These are phyloP conservation scores for Primulina huaijiensis DNA, from an alignment of 257 asterid genomes.

Conservation along the genomic window DNA sequence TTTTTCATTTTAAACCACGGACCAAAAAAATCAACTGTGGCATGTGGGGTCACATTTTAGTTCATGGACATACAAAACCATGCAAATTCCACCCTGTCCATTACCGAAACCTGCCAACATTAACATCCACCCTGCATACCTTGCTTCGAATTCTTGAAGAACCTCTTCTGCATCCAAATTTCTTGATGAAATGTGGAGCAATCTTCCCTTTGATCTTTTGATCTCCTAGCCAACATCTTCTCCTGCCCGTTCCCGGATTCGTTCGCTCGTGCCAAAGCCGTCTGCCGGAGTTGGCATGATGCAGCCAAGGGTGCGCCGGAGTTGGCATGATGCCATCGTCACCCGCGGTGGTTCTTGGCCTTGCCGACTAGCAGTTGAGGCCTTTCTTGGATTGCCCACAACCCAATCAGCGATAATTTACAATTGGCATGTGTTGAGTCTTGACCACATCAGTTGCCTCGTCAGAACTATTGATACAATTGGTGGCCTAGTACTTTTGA, in stretches of 20 bases:
- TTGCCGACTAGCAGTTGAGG: conserved; percentile 44
- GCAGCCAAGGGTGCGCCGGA: conserved; percentile 30
- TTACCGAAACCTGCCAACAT: too few relatives aligned
- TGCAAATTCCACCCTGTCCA: background rate
- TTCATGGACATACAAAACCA: background rate
- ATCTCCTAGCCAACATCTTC: too few relatives aligned
- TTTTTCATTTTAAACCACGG: too few relatives aligned
- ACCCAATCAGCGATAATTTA: conserved; percentile 36
- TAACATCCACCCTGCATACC: too few relatives aligned
- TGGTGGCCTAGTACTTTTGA: conserved; percentile 44
- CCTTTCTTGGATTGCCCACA: conserved; percentile 49
- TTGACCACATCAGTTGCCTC: conserved; percentile 32
- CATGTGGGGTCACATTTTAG: background rate
- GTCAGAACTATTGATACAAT: conserved; percentile 37
- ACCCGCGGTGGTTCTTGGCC: conserved; percentile 64
- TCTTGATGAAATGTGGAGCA: too few relatives aligned
- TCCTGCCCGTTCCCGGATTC: too few relatives aligned
- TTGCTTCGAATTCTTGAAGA: too few relatives aligned
- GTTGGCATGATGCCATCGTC: conserved; percentile 19
- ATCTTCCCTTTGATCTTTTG: too few relatives aligned
- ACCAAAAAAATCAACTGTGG: background rate
- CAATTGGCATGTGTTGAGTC: conserved; percentile 45
- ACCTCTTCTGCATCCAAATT: too few relatives aligned
- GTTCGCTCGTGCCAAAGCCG: too few relatives aligned
- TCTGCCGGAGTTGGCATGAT: conserved; percentile 57